phyloP scores from a whole-genome alignment of 164 flowering plant species.

The Paratinospora sagittata region DNA sequence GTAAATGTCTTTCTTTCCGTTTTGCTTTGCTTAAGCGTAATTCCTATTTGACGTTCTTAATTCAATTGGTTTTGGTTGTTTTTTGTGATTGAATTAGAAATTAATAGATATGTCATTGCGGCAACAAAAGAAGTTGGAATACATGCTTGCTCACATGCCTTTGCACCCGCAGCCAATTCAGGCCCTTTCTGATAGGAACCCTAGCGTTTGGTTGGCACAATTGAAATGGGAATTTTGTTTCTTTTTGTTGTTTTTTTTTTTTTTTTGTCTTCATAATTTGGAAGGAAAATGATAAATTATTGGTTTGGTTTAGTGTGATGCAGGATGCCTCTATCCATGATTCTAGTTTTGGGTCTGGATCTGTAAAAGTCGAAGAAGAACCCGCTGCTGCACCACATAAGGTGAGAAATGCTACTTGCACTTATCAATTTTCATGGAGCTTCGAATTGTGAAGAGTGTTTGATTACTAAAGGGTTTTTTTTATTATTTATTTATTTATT shows the following conservation, averaged over 20 bases:
- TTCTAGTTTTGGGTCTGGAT: conserved; percentile 12
- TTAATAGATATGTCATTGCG: conserved; percentile 59
- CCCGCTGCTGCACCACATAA: conserved; percentile 35
- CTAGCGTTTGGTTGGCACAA: conserved; percentile 8
- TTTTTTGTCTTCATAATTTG: background rate
- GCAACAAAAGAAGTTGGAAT: conserved; percentile 79
- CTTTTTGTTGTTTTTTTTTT: background rate
- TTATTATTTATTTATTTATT: too few species aligned
- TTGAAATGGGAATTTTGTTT: conserved; percentile 21
- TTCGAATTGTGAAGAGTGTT: background rate
- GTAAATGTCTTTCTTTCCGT: conserved; percentile 19
- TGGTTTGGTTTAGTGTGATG: conserved; percentile 26
- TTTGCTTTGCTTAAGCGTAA: background rate
- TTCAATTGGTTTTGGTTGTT: background rate
- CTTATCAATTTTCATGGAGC: background rate
- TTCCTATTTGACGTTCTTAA: background rate
- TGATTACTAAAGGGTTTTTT: too few species aligned
- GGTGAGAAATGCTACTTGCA: conserved; percentile 26
- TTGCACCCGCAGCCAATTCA: conserved; percentile 31
- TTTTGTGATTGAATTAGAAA: conserved; percentile 40
- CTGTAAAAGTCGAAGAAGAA: conserved; percentile 39
- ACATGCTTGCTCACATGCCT: conserved; percentile 49
- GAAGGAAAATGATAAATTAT: background rate
- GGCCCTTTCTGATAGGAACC: conserved; percentile 20
- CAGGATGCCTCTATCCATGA: conserved; percentile 28